Evolutionary conservation across 495 filamentous ascomycete species (phyloP).

Genomic region (Sporormia fimetaria): DNA sequence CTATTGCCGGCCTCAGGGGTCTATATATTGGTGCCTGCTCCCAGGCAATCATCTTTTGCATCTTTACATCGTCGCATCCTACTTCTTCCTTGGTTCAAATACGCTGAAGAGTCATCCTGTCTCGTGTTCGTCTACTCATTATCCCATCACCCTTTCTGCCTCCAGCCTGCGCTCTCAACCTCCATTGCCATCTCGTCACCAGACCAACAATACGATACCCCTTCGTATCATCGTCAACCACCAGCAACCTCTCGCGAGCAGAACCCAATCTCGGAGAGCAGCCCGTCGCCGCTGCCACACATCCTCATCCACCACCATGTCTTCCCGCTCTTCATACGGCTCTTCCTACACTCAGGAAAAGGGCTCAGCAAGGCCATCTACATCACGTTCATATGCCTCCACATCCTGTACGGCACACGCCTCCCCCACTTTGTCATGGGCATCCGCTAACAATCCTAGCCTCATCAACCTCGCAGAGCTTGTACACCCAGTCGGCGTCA

Average conservation of each 20-base stretch:
- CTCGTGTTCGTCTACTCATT: too few species aligned
- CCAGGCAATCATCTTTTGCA: conserved; percentile 3
- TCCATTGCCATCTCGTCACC: too few species aligned
- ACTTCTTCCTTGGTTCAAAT: too few species aligned
- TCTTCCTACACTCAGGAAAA: conserved; percentile 16
- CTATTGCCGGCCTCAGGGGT: conserved; percentile 21
- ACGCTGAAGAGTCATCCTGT: too few species aligned
- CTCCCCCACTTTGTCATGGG: conserved; percentile 4
- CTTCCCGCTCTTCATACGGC: conserved; percentile 17
- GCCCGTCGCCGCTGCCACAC: conserved; percentile 6
- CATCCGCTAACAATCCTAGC: conserved; percentile 12
- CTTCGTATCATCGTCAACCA: too few species aligned
- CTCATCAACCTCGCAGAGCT: conserved; percentile 3
- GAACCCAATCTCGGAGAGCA: conserved; percentile 10
- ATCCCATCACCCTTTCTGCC: too few species aligned
- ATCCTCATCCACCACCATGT: conserved; percentile 19
- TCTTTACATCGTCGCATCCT: conserved; percentile 3
- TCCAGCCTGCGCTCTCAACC: too few species aligned
- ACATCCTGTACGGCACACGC: background rate
- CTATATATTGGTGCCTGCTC: conserved; percentile 7
- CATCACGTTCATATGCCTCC: conserved; percentile 10
- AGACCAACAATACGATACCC: too few species aligned
- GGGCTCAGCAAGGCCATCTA: conserved; percentile 8
- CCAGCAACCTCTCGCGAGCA: background rate
- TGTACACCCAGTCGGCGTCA: conserved; percentile 21